Base-by-base conservation (phyloP, 2,329 filamentous ascomycete genomes). In the Macroventuria anomochaeta region DNA sequence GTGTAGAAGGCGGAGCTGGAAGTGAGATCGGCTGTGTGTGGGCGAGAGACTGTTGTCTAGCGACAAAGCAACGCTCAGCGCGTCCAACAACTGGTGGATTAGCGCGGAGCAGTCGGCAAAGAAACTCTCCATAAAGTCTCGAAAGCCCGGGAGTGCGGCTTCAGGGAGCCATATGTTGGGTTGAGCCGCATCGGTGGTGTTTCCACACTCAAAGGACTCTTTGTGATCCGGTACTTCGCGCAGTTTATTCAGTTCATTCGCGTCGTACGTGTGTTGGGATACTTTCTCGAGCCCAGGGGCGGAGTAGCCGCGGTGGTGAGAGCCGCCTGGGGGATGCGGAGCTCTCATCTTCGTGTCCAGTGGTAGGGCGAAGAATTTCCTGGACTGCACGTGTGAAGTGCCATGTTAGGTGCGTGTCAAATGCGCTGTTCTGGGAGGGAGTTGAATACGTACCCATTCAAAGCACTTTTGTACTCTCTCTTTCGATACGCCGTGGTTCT, bases 121-220 rank as follows among this genome's bases (percentile, higher is more conserved):
- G 57, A 67, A 71, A 3, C 18, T 15, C 40, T 71, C 57, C 59
- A 72, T 62, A 41, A 62, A 69, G 0, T 44, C 11, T 1, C 69
- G 63, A 59, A 79, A 79, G 1, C 76, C 75, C 0, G 75, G 74
- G 4, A 78, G 61, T n/a, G 58, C 58, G 3, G 68, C 59, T 7
- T 77, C 75, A 0, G 74, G 71, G 0, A 69, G 59, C 76, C 76
- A 80, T 46, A 77, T 74, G 58, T 79, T 79, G 8, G 72, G 71
- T 46, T 74, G 71, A 2, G 53, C 15, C 3, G 32, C 23, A 36
- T 74, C 71, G 17, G 56, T 44, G 3, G 50, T 17, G 48, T 74
- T 74, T 7, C 72, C 71, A 43, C 33, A 61, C 44, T 75, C 71
- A 41, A 68, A 75, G 23, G 61, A 68, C 52, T 75, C 72, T 55